Percentiles rank a stretch among this genome's conserved stretches.
Evolutionary conservation across 305 asterid genomes (phyloP).

Genomic region (Fraxinus greggii): DNA sequence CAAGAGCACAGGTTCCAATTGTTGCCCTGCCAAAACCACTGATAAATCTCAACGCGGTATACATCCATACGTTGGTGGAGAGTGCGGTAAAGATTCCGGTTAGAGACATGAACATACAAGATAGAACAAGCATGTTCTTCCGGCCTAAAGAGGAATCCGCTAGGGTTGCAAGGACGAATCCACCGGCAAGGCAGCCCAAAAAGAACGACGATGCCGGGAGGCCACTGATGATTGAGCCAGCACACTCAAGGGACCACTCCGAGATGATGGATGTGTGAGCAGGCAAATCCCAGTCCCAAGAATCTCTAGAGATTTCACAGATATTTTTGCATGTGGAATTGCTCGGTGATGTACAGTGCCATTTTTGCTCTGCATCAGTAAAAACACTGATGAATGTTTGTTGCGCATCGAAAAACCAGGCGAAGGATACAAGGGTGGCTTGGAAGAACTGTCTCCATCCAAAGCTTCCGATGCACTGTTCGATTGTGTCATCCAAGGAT

Average conservation of each 20-base stretch:
- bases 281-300: conserved; percentile 32
- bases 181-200: conserved; percentile 26
- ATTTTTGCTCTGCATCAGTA: conserved; percentile 27
- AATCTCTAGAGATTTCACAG: conserved; percentile 17
- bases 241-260: conserved; percentile 34
- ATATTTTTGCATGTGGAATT: conserved; percentile 12
- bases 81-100: conserved; percentile 19
- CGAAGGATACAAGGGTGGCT: conserved; percentile 28
- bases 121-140: conserved; percentile 22
- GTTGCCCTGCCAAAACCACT: conserved; percentile 30
- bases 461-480: conserved; percentile 21
- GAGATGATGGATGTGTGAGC: conserved; percentile 28
- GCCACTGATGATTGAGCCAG: conserved; percentile 11
- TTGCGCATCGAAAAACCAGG: conserved; percentile 32
- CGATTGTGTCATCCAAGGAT: conserved; percentile 25
- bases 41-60: conserved; percentile 17
- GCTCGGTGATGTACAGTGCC: conserved; percentile 24
- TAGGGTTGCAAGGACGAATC: conserved; percentile 18
- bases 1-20: conserved; percentile 27
- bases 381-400: conserved; percentile 28
- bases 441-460: conserved; percentile 31
- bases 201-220: conserved; percentile 34
- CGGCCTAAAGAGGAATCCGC: conserved; percentile 27
- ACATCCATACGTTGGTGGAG: conserved; percentile 25
- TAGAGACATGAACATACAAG: conserved; percentile 22